Percentiles rank a stretch among this genome's conserved stretches.
Evolutionary conservation across 2,329 filamentous ascomycete species (phyloP).

Genomic region (Aspergillus ibericus): DNA sequence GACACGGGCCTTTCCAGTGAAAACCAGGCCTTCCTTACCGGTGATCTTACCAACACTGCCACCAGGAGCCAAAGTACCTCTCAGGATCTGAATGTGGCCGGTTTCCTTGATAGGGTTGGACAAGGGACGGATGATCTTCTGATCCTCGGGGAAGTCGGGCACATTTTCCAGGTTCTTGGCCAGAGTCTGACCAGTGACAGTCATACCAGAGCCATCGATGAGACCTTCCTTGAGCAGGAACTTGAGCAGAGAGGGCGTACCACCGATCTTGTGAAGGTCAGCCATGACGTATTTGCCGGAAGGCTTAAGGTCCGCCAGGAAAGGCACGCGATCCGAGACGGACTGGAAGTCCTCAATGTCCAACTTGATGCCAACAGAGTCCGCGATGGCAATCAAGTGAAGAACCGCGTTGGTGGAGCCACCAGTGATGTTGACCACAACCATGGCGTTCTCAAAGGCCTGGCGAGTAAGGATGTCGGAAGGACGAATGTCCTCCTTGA

Average conservation of each 20-base stretch:
- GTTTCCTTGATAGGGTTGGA: conserved; percentile 69
- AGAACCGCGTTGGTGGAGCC: conserved; percentile 85
- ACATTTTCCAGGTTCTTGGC: conserved; percentile 60
- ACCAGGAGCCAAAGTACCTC: conserved; percentile 67
- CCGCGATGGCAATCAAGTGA: conserved; percentile 80
- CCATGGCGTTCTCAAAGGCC: conserved; percentile 84
- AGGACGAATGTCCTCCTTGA: conserved; percentile 75
- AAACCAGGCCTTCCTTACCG: conserved; percentile 69
- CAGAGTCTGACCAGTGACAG: conserved; percentile 60
- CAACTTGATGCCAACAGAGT: conserved; percentile 76
- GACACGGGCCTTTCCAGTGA: conserved; percentile 68
- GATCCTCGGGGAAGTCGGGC: conserved; percentile 65
- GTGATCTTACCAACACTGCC: conserved; percentile 75
- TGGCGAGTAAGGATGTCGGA: conserved; percentile 75
- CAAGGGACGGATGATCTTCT: conserved; percentile 68
- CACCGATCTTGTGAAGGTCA: conserved; percentile 58
- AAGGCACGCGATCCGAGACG: conserved; percentile 75
- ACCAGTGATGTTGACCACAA: conserved; percentile 76
- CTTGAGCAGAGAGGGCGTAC: conserved; percentile 59
- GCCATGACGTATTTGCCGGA: conserved; percentile 66
- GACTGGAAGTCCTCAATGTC: conserved; percentile 84
- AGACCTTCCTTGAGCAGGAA: conserved; percentile 59
- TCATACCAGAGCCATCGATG: conserved; percentile 61
- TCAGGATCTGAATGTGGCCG: conserved; percentile 72
- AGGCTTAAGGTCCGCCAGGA: conserved; percentile 80